Percentiles rank a stretch among this genome's conserved stretches.
These are phyloP conservation scores for Phytophthora idaei DNA, from an alignment of 352 stramenopile genomes.

Conservation along the genomic window DNA sequence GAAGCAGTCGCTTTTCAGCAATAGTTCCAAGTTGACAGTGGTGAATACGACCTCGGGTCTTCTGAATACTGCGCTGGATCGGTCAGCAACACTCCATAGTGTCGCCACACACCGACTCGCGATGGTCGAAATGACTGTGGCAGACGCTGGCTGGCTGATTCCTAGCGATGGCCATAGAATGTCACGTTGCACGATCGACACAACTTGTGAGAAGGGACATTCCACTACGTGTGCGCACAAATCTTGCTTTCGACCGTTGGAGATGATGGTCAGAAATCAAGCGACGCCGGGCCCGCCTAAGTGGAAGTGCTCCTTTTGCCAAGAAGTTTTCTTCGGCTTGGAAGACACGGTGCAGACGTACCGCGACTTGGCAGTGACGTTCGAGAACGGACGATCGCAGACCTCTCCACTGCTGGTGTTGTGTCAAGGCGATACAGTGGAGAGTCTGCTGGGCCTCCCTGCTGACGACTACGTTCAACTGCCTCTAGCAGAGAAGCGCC, in stretches of 20 bases:
- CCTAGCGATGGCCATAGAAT: constrained; percentile 11
- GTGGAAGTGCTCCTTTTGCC: constrained; percentile 61
- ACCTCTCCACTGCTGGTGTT: constrained; percentile 33
- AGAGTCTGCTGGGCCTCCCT: constrained; percentile 43
- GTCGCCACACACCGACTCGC: constrained; percentile 21
- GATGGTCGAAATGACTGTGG: constrained; percentile 41
- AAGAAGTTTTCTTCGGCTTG: constrained; percentile 60
- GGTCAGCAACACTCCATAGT: background rate
- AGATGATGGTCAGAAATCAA: constrained; percentile 21
- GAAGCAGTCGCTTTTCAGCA: constrained; percentile 56
- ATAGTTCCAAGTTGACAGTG: constrained; percentile 44
- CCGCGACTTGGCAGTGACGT: constrained; percentile 38
- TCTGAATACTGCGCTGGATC: constrained; percentile 39
- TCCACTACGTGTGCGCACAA: constrained; percentile 57
- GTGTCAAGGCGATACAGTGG: constrained; percentile 52
- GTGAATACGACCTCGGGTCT: constrained; percentile 57
- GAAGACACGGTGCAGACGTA: constrained; percentile 56
- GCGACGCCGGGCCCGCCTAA: constrained; percentile 14
- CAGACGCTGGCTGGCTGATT: constrained; percentile 57
- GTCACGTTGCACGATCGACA: constrained; percentile 37
- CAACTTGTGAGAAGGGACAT: constrained; percentile 49
- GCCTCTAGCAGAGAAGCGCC: constrained; percentile 44
- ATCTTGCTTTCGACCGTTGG: constrained; percentile 27
- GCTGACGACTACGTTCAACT: constrained; percentile 59
- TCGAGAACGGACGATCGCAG: constrained; percentile 46